These are phyloP conservation scores for Arthrobotrys megalospora DNA, from an alignment of 2,329 filamentous ascomycete species.

Conservation along the genomic window DNA sequence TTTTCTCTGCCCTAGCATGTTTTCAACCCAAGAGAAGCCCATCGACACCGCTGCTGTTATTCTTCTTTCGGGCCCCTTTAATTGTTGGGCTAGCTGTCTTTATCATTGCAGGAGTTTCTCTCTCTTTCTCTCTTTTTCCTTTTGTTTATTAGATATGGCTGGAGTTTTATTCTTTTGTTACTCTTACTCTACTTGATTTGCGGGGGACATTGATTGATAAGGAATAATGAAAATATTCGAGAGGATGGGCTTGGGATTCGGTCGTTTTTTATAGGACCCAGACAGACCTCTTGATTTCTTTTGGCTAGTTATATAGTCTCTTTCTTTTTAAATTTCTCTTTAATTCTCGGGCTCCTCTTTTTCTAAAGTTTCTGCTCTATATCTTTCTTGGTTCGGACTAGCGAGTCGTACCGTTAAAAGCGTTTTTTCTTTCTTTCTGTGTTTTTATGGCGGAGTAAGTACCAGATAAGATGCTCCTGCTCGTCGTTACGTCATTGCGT, in stretches of 20 bases:
- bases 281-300: conserved; percentile 5
- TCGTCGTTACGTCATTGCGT: neutral
- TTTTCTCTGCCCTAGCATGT: conserved; percentile 25
- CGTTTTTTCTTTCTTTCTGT: neutral
- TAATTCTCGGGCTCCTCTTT: neutral
- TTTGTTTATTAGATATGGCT: conserved; percentile 50
- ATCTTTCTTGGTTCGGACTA: neutral
- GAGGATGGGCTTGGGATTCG: conserved; percentile 6
- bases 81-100: conserved; percentile 5
- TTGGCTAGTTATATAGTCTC: neutral
- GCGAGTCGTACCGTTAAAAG: conserved; percentile 3
- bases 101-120: conserved; percentile 54
- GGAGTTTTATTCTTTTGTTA: conserved; percentile 45
- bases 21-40: conserved; percentile 16
- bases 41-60: conserved; percentile 1
- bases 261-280: conserved; percentile 11
- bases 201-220: conserved; percentile 10
- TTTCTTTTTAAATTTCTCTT: too few relatives aligned
- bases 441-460: conserved; percentile 3
- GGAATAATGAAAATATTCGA: conserved; percentile 35
- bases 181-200: neutral
- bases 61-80: neutral
- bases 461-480: conserved; percentile 11
- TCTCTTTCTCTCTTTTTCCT: conserved; percentile 11
- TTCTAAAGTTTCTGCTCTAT: neutral